Base-by-base conservation (phyloP, 2,329 filamentous ascomycete genomes). In the Plectosphaerella cucumerina region DNA sequence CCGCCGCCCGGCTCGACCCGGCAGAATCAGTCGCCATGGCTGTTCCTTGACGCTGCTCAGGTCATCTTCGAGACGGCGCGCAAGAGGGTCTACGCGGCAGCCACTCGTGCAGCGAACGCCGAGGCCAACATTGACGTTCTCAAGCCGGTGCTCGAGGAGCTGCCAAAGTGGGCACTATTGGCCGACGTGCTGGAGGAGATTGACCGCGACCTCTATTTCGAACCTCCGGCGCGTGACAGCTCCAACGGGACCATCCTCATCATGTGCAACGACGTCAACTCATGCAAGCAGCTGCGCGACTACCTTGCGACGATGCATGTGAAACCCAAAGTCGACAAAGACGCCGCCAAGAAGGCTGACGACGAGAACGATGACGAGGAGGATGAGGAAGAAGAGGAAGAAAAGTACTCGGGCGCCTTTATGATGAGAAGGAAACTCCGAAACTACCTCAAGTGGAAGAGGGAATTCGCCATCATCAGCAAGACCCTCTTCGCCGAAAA, bases 101-200 rank as follows among this genome's bases (percentile, higher is more conserved):
- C 74, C 49, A 79, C 84, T 26, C 82, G 78, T 46, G 68, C 56
- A 8, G 53, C 56, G 35, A 60, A 56, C 47, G 67, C 67, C 43
- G 67, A 76, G 39, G 70, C 71, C 15, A 63, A 74, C 62, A 62
- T 82, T 58, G 68, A 90, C 58, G 81, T 86, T 1, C 72, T 97
- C 8, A 78, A 83, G 5, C 90, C 93, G 1, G 87, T 96, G 1
- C 78, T 99, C 2, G 94, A 99, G 68, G 92, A 97, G 65, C 86
- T 95, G 59, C 94, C 94, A 3, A 99, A 99, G 65, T 99, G 94
- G 94, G 77, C 78, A 22, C 75, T 96, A 15, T 74, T 99, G 17
- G 87, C 90, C n/a, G 91, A 97, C 51, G 86, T 97, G 1, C 72
- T 99, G 5, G 87, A 93, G 56, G 94, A 99, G 68, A 96, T 99